Base-by-base conservation (phyloP, 306 rosid genomes). In the Pyrus bretschneideri region DNA sequence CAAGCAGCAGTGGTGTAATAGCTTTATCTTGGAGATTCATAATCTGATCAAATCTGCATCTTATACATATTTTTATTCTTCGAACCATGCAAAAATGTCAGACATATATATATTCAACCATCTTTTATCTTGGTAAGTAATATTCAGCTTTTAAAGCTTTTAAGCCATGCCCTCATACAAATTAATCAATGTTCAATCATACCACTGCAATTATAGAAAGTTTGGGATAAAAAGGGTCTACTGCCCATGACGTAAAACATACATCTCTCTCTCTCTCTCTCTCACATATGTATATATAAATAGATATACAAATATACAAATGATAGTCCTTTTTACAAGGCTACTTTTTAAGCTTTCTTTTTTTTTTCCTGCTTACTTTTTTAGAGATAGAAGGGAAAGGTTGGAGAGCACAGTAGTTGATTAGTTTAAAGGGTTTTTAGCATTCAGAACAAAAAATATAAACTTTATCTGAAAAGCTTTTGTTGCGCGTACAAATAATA, bases 161-260 rank as follows among this genome's bases (percentile, higher is more conserved):
- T 15, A 76, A 72, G 84, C 78, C 84, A 78, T 84, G 85, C 85
- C 83, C 70, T 76, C 69, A 71, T 88, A 69, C 81, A 81, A 65
- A 72, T 83, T 85, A 86, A 91, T 89, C 88, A 83, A 82, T 83
- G 45, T 73, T 88, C 89, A 90, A 93, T 91, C 87, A 93, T 88
- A 83, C 74, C 79, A 84, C 75, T 79, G 93, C 86, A 85, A 85
- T 84, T 83, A 83, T 82, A 84, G 79, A 86, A 86, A 88, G 76
- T 74, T 65, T 33, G 77, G 75, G 74, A 64, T 49, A 57, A 57
- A 57, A 76, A 85, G 85, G 80, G 85, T 82, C 83, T 81, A 76
- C 72, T 77, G 80, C 85, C 81, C 87, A 86, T 87, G 64, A 88
- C 79, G 49, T 72, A 52, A 72, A 67, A 57, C 29, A 71, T 76